Base-by-base conservation (phyloP, 176 grass and related monocot species). In the Zizania latifolia region DNA sequence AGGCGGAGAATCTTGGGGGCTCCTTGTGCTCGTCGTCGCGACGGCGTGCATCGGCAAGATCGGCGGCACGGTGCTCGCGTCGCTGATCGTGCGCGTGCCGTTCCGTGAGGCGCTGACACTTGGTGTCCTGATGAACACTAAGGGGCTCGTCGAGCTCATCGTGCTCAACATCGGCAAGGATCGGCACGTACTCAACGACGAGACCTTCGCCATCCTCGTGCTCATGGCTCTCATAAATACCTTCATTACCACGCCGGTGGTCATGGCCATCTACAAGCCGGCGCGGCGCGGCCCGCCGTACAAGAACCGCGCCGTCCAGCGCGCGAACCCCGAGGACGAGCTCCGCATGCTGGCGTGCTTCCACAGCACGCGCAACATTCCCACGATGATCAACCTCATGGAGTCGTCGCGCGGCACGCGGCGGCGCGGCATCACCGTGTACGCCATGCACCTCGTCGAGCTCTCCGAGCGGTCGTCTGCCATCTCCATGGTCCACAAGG, bases 161-260 rank as follows among this genome's bases (percentile, higher is more conserved):
- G 79, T 86, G 22, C 88, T 90, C 62, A 90, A 90, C 75, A 86
- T 90, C 19, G 84, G 88, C 70, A 78, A 58, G 24, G 88, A 90
- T 58, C 77, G 81, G 27, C 86, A 91, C 29, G 85, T 91, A 7
- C 85, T 91, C 17, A 91, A 91, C 43, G 89, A 91, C 65, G 85
- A 91, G 67, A 66, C 89, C 0, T 91, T 91, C 54, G 85, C 85
- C 59, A 91, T 91, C 65, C 82, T 91, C 6, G 89, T 91, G 27
- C 85, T 92, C 4, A 92, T 92, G 89, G 85, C 89, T 19, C 81
- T 92, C 40, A 78, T 92, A 29, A 92, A 82, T 23, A 92, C 89
- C 45, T 92, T 92, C 68, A 28, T 88, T 36, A 88, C 89, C 2
- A 92, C 89, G 5, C 89, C 85, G 3, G 63, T 82, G 10, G 85